Base-by-base conservation (phyloP, 202 grass and related monocot genomes). In the Setaria viridis region DNA sequence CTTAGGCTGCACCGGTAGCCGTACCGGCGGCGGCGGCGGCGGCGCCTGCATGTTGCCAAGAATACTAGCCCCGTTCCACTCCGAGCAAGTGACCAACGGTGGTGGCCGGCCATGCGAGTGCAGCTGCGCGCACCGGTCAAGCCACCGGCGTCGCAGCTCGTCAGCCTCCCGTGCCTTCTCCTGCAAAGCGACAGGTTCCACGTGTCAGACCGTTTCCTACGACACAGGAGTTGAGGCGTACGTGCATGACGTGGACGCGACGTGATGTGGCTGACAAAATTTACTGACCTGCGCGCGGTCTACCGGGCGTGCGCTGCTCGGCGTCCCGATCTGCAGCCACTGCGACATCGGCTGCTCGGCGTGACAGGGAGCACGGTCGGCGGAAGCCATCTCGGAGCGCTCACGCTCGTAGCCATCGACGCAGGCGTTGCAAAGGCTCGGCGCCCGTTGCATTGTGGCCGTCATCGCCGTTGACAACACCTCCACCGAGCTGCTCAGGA, bases 401-500 rank as follows among this genome's bases (percentile, higher is more conserved):
- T 88, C 88, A 58, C 80, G 88, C 57, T 90, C 87, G 86, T 93
- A 91, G 10, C 84, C 85, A 0, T 93, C 89, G 5, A 46, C 12
- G 83, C 89, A 95, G 59, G 85, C 49, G 8, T 47, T 79, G 85
- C 93, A 98, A 16, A 95, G 62, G 90, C 85, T 82, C 57, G 74
- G 67, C 54, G 89, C 69, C 77, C 85, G 68, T 69, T 76, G 70
- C 70, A 83, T 72, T 32, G 89, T 47, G 54, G 70, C 29, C 47
- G 89, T 81, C 85, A 88, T 91, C 30, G 89, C 85, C 56, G 84
- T 70, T 4, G 85, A 88, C 67, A 94, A 7, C 37, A 91, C 86
- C 90, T 94, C 92, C 14, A 94, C 92, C 2, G 90, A 91, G 76
- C 92, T 91, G 81, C 85, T 91, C 0, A 89, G 84, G 74, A 91